These are phyloP conservation scores for Penicillium angulare DNA, from an alignment of 495 filamentous ascomycete species.

Conservation along the genomic window DNA sequence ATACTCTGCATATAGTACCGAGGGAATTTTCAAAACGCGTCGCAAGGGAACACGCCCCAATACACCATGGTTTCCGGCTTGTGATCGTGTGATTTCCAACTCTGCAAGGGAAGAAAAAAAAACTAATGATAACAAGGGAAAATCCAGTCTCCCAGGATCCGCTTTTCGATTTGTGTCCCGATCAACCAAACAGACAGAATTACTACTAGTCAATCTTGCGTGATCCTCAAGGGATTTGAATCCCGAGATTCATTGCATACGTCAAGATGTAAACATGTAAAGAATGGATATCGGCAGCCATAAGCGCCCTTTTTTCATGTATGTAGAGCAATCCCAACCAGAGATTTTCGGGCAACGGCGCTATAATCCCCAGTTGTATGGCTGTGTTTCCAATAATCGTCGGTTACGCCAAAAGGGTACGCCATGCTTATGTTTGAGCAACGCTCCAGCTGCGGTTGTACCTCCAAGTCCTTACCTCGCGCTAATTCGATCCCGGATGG, in stretches of 20 bases:
- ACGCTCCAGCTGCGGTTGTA: slow-evolving; percentile 7
- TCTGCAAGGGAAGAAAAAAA: neutral
- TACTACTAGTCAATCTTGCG: neutral
- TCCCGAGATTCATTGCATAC: no score
- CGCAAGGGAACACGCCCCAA: neutral
- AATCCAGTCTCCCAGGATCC: neutral
- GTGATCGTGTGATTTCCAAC: slow-evolving; percentile 10
- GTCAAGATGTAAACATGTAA: neutral
- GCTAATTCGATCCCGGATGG: slow-evolving; percentile 10
- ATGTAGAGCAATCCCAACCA: no score
- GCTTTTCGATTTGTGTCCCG: no score
- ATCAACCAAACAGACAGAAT: no score
- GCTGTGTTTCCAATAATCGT: slow-evolving; percentile 20
- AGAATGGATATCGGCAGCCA: neutral
- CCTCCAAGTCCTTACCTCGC: slow-evolving; percentile 21
- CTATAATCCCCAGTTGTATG: neutral
- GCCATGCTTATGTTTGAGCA: slow-evolving; percentile 25
- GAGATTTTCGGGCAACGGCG: neutral
- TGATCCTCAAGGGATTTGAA: no score
- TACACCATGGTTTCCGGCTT: slow-evolving; percentile 2
- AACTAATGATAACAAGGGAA: neutral
- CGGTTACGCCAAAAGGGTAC: slow-evolving; percentile 17
- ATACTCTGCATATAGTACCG: slow-evolving; percentile 1
- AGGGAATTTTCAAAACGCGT: slow-evolving; percentile 8
- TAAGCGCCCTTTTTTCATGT: neutral